These are phyloP conservation scores for Volvox carteri DNA, from an alignment of 163 green algal species.

Conservation along the genomic window DNA sequence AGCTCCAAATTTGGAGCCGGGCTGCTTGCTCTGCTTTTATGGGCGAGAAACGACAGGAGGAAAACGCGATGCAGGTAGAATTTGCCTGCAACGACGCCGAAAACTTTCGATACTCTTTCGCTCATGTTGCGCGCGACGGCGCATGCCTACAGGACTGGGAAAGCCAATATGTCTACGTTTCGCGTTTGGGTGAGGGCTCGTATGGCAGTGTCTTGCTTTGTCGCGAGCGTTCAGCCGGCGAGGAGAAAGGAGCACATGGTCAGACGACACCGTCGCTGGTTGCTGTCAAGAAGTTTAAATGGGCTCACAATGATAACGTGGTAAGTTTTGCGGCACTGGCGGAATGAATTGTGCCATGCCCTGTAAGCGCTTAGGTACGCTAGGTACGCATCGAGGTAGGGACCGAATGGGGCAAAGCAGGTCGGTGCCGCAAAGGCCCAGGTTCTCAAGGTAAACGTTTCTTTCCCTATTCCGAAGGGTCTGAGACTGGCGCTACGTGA, in stretches of 20 bases:
- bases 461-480: no score
- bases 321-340: no score
- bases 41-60: neutral
- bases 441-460: no score
- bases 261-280: neutral
- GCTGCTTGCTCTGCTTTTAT: neutral
- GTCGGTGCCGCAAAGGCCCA: no score
- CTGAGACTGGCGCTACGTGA: conserved; percentile 32
- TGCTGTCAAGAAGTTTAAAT: conserved; percentile 24
- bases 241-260: neutral
- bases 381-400: no score
- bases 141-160: neutral
- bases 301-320: conserved; percentile 25
- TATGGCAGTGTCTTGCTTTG: conserved; percentile 38
- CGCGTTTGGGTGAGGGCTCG: neutral
- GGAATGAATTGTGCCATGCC: no score
- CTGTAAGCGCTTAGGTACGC: no score
- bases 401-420: no score
- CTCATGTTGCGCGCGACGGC: neutral
- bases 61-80: neutral
- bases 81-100: no score
- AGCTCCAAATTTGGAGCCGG: neutral
- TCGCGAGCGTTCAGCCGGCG: neutral
- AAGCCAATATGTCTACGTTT: neutral
- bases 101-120: no score